Evolutionary conservation across 768 basidiomycete genomes (phyloP).

Genomic region (Termitomyces heimii): DNA sequence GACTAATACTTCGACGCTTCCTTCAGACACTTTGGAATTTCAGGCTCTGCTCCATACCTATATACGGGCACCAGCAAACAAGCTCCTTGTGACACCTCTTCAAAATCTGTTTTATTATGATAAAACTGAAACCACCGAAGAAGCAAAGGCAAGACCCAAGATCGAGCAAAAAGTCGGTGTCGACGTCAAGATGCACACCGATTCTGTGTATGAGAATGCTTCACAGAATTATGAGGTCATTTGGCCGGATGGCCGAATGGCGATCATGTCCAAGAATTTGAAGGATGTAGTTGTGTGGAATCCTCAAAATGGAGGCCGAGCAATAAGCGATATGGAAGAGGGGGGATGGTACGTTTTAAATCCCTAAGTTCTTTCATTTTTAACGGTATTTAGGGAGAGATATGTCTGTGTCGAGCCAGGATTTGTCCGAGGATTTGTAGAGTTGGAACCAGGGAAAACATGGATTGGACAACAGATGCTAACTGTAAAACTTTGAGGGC

Average conservation of each 20-base stretch:
- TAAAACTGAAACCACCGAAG: constrained; percentile 63
- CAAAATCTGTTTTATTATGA: constrained; percentile 67
- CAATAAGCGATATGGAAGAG: constrained; percentile 86
- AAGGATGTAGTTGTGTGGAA: constrained; percentile 95
- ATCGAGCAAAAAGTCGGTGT: constrained; percentile 57
- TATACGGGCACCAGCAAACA: constrained; percentile 56
- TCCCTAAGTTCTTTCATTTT: not conserved
- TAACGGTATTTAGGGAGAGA: constrained; percentile 47
- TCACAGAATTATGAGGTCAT: constrained; percentile 47
- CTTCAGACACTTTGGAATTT: constrained; percentile 59
- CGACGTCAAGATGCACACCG: constrained; percentile 61
- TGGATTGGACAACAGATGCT: constrained; percentile 79
- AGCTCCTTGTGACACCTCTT: constrained; percentile 60
- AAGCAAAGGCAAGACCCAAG: constrained; percentile 44
- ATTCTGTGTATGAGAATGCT: constrained; percentile 72
- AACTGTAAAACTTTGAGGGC: constrained; percentile 19
- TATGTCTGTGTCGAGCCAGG: constrained; percentile 95
- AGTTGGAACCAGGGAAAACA: constrained; percentile 53
- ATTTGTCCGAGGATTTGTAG: constrained; percentile 66
- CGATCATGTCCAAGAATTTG: constrained; percentile 46
- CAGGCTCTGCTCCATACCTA: constrained; percentile 95
- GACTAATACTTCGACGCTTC: constrained; percentile 52
- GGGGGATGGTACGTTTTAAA: constrained; percentile 65
- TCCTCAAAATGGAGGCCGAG: constrained; percentile 67
- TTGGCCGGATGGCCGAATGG: constrained; percentile 54